Evolutionary conservation across 2,329 filamentous ascomycete genomes (phyloP).

Genomic region (Beauveria bassiana): DNA sequence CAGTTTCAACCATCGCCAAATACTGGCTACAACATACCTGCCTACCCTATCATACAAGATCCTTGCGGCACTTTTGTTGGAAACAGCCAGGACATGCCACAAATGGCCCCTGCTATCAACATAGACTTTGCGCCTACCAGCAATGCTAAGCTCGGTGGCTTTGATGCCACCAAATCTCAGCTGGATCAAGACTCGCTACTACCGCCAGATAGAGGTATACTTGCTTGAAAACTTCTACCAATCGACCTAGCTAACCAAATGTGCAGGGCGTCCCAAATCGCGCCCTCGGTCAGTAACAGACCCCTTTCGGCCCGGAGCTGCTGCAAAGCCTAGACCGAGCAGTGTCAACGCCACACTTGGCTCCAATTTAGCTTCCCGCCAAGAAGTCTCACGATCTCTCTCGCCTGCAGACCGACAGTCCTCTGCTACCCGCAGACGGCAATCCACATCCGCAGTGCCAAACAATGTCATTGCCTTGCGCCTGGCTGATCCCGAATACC

Average conservation of each 20-base stretch:
- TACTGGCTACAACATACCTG: conserved; percentile 29
- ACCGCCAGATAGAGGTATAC: conserved; percentile 64
- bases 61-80: conserved; percentile 43
- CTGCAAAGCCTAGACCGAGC: conserved; percentile 30
- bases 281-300: conserved; percentile 52
- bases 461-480: conserved; percentile 73
- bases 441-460: conserved; percentile 56
- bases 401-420: conserved; percentile 50
- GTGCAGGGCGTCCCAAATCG: conserved; percentile 35
- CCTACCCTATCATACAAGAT: conserved; percentile 31
- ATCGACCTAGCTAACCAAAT: conserved; percentile 4
- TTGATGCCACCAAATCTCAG: conserved; percentile 49
- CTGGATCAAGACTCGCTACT: conserved; percentile 72
- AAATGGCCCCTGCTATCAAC: conserved; percentile 92
- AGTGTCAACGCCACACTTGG: conserved; percentile 33
- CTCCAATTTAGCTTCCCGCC: conserved; percentile 35
- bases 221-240: conserved; percentile 1
- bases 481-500: conserved; percentile 79
- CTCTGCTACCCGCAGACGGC: conserved; percentile 36
- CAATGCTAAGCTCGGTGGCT: conserved; percentile 27
- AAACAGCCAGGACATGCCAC: conserved; percentile 53
- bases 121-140: conserved; percentile 83
- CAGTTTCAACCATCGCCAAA: conserved; percentile 36
- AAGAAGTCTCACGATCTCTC: conserved; percentile 43
- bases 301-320: conserved; percentile 45